Evolutionary conservation across 371 early-diverging fungal species (phyloP), one percentile per base, ranked within the genome.

Genomic region (Chytridiales sp.): DNA sequence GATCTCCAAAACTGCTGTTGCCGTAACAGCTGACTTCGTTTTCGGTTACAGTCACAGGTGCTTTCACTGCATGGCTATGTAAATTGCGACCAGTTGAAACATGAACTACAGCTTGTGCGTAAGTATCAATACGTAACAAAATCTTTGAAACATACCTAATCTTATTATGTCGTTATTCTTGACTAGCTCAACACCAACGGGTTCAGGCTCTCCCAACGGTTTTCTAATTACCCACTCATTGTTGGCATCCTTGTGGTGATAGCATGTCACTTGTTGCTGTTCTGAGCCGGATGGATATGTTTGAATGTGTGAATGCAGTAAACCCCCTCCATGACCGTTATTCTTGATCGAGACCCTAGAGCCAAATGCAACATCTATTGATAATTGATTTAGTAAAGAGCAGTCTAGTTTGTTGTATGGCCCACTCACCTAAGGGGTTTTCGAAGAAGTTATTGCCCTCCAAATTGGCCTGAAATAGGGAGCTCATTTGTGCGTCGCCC

Each of bases 401-500:
- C 38, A n/a, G 31, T 24, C 13, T 8, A 51, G 24, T 35, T 40
- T 4, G 48, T 22, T 3, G 26, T 17, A 27, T 17, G 27, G 19
- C 53, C 11, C 0, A 74, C 72, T 41, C 80, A 90, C 92, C 84
- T 24, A 95, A 75, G 15, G 97, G 97, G 65, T 91, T 92, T 39
- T 81, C 68, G 35, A 72, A 68, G 47, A 97, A 86, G 31, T 83
- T 76, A 71, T 83, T 97, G 15, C 97, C 97, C 30, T 79, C 57
- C 22, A 99, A 79, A 3, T 85, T 81, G 1, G 96, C 91, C 68
- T 99, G 99, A 79, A 99, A 99, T n/a, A 96, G 74, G 5, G 95
- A 94, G 68, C 93, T 91, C 99, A 99, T 99, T 57, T 93, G 92
- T 9, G 94, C 93, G 76, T 99, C 99, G 26, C 99, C 99, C 11